Percentiles rank a stretch among this genome's conserved stretches.
phyloP scores from a whole-genome alignment of 306 rosid genomes.

The Fragaria vesca region DNA sequence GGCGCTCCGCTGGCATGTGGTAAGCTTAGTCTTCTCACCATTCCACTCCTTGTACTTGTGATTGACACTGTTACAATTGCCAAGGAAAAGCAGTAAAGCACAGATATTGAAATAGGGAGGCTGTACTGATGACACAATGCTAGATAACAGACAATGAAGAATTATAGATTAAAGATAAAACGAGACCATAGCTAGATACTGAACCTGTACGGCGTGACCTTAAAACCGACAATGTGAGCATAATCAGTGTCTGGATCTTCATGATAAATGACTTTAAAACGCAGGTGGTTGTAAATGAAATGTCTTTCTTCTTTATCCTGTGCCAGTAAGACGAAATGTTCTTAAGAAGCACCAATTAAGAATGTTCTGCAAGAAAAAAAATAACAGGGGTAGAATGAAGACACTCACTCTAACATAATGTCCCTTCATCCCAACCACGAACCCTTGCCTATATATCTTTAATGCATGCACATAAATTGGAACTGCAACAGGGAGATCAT shows the following conservation, averaged over 20 bases:
- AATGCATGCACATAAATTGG: conserved; percentile 71
- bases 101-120: background rate
- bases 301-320: conserved; percentile 89
- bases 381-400: background rate
- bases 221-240: conserved; percentile 95
- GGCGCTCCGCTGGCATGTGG: background rate
- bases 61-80: background rate
- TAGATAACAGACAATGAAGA: background rate
- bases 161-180: background rate
- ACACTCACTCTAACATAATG: conserved; percentile 57
- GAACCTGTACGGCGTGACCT: conserved; percentile 89
- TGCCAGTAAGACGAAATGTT: conserved; percentile 24
- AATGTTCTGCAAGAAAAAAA: background rate
- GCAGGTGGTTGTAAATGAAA: conserved; percentile 90
- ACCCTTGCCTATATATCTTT: conserved; percentile 87
- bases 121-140: background rate
- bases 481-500: conserved; percentile 93
- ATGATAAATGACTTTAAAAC: conserved; percentile 93
- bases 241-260: conserved; percentile 76
- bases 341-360: background rate
- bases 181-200: background rate
- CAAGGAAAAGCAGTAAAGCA: background rate
- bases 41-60: conserved; percentile 8
- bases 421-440: conserved; percentile 85
- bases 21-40: background rate